A percentile compares a stretch with the other conserved stretches of the same genome.
phyloP scores from a whole-genome alignment of 1,139 yeast species.

The Maudiozyma humilis region DNA sequence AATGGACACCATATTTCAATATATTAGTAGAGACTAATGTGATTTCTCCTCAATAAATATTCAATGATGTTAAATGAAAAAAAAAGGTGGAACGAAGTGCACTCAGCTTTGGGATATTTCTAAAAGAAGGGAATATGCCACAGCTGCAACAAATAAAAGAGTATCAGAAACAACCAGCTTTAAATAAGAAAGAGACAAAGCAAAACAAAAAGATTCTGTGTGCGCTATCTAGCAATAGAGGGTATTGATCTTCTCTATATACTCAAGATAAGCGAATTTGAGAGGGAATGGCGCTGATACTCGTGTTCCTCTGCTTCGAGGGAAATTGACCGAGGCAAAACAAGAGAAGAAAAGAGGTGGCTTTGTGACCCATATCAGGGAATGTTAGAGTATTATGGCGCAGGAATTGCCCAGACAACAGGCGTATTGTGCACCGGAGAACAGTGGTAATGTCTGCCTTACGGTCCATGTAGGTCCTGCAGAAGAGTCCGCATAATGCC shows the following conservation, averaged over 20 bases:
- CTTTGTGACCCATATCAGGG: not conserved
- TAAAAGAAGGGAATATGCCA: no score
- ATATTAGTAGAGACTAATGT: not conserved
- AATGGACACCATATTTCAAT: constrained; percentile 2
- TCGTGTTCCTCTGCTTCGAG: not conserved
- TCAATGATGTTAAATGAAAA: not conserved
- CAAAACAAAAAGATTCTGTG: no score
- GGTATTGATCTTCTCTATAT: no score
- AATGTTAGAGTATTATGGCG: not conserved
- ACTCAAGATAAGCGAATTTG: not conserved
- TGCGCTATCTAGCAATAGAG: no score
- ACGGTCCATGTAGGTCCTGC: not conserved
- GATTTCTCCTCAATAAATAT: not conserved
- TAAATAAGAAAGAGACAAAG: no score
- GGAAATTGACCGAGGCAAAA: not conserved
- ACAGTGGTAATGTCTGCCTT: not conserved
- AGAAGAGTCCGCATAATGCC: not conserved
- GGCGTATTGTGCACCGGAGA: not conserved
- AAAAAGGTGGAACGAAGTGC: not conserved
- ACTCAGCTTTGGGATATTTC: not conserved
- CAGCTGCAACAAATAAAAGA: no score
- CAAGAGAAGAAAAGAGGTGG: not conserved
- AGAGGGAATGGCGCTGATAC: not conserved
- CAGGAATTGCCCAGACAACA: not conserved
- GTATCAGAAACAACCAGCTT: not conserved